phyloP scores from a whole-genome alignment of 2,329 filamentous ascomycete species.

The Tricladium varicosporioides region DNA sequence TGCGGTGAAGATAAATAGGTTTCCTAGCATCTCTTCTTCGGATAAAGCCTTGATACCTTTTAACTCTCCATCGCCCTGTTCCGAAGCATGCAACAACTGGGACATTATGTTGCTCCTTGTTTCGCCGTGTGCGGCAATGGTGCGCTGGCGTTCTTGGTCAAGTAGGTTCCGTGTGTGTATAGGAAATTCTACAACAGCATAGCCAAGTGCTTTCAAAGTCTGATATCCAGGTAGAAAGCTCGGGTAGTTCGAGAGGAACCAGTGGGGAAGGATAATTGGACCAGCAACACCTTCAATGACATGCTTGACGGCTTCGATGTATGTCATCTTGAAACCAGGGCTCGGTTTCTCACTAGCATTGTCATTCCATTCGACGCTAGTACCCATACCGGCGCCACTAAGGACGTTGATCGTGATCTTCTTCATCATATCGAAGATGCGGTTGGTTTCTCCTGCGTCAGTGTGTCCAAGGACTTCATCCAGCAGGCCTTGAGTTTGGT shows the following conservation, averaged over 20 bases:
- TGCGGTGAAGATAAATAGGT: conserved; percentile 33
- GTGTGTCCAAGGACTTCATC: conserved; percentile 17
- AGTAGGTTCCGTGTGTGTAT: conserved; percentile 7
- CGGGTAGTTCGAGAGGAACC: conserved; percentile 31
- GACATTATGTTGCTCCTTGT: conserved; percentile 12
- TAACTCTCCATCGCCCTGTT: conserved; percentile 5
- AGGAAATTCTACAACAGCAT: conserved; percentile 10
- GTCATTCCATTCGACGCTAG: conserved; percentile 12
- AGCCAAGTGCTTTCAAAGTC: conserved; percentile 4
- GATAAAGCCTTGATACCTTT: conserved; percentile 5
- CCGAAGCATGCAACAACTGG: conserved; percentile 9
- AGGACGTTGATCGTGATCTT: conserved; percentile 49
- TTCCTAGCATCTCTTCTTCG: conserved; percentile 16
- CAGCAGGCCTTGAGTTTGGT: conserved; percentile 34
- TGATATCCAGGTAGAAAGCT: conserved; percentile 11
- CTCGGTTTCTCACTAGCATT: conserved; percentile 17
- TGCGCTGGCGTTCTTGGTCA: conserved; percentile 6
- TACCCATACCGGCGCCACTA: conserved; percentile 47
- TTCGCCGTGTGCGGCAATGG: conserved; percentile 4
- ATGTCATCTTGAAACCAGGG: conserved; percentile 19
- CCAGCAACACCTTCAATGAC: conserved; percentile 8
- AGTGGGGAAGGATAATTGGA: conserved; percentile 13
- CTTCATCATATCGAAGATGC: conserved; percentile 43
- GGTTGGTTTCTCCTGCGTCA: conserved; percentile 11
- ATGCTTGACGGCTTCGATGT: conserved; percentile 12